Conservation (phyloP, 768 basidiomycete species). For the Termitomyces sp. region DNA sequence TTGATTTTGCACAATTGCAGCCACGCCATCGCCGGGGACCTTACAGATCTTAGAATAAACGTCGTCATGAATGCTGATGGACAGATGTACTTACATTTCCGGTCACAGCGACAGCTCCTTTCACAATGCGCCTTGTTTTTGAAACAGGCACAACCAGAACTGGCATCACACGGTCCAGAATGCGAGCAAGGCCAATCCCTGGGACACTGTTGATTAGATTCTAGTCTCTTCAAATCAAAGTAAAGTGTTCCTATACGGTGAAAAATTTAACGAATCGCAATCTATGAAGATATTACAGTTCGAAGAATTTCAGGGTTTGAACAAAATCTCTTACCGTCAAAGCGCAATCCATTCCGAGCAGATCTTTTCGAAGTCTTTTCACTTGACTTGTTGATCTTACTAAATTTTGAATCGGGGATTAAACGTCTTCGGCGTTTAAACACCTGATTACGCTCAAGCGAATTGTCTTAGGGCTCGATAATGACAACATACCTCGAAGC, state of each 20-base stretch:
- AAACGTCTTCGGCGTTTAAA: constrained; percentile 22
- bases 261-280: constrained; percentile 13
- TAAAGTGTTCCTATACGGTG: constrained; percentile 24
- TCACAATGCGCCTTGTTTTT: constrained; percentile 50
- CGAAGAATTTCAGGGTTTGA: not conserved
- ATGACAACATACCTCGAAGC: constrained; percentile 45
- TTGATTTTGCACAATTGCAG: constrained; percentile 42
- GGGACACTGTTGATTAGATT: not conserved
- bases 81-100: constrained; percentile 42
- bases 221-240: not conserved
- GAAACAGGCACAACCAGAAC: constrained; percentile 46
- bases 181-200: constrained; percentile 55
- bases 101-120: constrained; percentile 49
- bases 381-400: not conserved
- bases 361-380: constrained; percentile 7
- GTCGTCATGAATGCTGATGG: not conserved
- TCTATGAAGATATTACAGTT: constrained; percentile 1
- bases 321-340: constrained; percentile 7
- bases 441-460: constrained; percentile 14
- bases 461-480: not conserved
- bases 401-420: constrained; percentile 14
- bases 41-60: constrained; percentile 17
- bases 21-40: constrained; percentile 56
- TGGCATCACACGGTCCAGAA: constrained; percentile 47
- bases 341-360: not conserved